Evolutionary conservation across 768 basidiomycete species (phyloP).

Genomic region (Tylopilus intermedius): DNA sequence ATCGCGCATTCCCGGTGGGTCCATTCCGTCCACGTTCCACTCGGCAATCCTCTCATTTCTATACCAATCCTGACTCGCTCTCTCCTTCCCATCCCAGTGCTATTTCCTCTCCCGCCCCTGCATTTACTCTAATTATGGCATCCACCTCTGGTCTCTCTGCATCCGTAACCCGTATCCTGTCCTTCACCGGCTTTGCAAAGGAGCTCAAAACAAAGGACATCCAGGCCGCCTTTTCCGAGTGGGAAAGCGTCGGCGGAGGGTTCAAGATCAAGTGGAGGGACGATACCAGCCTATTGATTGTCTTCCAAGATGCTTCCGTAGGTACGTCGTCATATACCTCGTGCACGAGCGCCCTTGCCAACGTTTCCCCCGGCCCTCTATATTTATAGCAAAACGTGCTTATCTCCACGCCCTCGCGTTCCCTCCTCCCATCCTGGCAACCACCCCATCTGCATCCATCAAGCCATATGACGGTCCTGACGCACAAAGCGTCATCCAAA

Average conservation of each 20-base stretch:
- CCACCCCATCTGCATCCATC: conserved; percentile 57
- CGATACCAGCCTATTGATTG: conserved; percentile 91
- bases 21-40: conserved; percentile 21
- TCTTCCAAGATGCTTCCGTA: conserved; percentile 84
- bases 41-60: conserved; percentile 25
- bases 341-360: background rate
- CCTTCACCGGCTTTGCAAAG: conserved; percentile 86
- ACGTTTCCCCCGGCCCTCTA: background rate
- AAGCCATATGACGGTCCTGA: conserved; percentile 93
- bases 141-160: conserved; percentile 83
- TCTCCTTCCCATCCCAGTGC: conserved; percentile 8
- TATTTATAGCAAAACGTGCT: conserved; percentile 24
- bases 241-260: conserved; percentile 80
- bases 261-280: conserved; percentile 99
- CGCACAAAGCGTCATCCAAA: conserved; percentile 80
- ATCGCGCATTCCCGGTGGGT: conserved; percentile 9
- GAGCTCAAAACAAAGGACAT: conserved; percentile 98
- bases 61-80: conserved; percentile 9
- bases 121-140: conserved; percentile 43
- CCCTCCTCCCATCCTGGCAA: conserved; percentile 64
- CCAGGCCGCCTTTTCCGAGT: conserved; percentile 84
- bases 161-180: conserved; percentile 93
- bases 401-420: conserved; percentile 87
- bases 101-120: background rate
- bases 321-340: conserved; percentile 55